Percentiles rank a stretch among this genome's conserved stretches.
phyloP scores from a whole-genome alignment of 805 yeast species.

The Grigorovia yakushimaensis region DNA sequence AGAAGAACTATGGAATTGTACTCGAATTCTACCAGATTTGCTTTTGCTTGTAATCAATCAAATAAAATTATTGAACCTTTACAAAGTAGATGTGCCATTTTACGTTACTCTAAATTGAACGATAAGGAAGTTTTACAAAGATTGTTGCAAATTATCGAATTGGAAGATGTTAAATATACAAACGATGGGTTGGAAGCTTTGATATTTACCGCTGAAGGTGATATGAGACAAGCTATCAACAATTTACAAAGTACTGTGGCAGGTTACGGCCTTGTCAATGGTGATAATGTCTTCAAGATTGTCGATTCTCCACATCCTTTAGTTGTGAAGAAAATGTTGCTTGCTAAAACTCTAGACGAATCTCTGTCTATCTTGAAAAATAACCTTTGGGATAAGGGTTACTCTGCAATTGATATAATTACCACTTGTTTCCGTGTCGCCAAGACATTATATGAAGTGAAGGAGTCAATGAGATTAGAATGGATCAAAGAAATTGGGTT shows the following conservation, averaged over 20 bases:
- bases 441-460: constrained; percentile 58
- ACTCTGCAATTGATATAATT: constrained; percentile 85
- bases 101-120: constrained; percentile 69
- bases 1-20: constrained; percentile 93
- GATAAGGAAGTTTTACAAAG: constrained; percentile 81
- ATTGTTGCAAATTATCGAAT: constrained; percentile 56
- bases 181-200: constrained; percentile 90
- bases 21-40: constrained; percentile 92
- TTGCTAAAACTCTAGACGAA: constrained; percentile 49
- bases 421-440: constrained; percentile 84
- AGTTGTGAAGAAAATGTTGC: constrained; percentile 61
- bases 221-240: constrained; percentile 96
- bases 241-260: constrained; percentile 90
- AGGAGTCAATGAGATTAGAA: constrained; percentile 62
- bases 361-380: constrained; percentile 52
- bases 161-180: constrained; percentile 66
- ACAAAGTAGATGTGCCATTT: constrained; percentile 91
- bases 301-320: constrained; percentile 96
- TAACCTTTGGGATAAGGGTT: constrained; percentile 79
- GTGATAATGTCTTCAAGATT: constrained; percentile 85
- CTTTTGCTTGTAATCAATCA: constrained; percentile 95
- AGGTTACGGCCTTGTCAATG: constrained; percentile 86
- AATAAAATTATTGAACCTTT: constrained; percentile 93
- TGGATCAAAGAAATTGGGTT: constrained; percentile 81
- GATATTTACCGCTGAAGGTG: constrained; percentile 94